Percentiles rank a stretch among this genome's conserved stretches.
Evolutionary conservation across 2,329 filamentous ascomycete species (phyloP).

Genomic region (Coniochaeta prunicola): DNA sequence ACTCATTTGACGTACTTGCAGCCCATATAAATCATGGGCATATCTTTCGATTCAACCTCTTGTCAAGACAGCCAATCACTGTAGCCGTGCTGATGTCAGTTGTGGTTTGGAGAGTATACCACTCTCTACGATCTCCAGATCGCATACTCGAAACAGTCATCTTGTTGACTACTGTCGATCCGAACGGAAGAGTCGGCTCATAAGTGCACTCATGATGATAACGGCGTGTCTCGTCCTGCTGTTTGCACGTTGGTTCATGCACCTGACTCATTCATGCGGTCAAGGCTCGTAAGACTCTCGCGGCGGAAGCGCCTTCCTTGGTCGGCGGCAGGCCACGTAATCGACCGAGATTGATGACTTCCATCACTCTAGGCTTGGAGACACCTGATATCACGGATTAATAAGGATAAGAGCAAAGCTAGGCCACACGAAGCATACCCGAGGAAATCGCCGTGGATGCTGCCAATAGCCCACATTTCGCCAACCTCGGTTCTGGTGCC

Average conservation of each 20-base stretch:
- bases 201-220: not conserved
- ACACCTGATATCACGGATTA: constrained; percentile 5
- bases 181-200: not conserved
- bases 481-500: constrained; percentile 90
- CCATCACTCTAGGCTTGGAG: constrained; percentile 11
- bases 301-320: no score
- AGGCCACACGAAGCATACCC: constrained; percentile 38
- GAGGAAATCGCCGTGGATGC: constrained; percentile 80
- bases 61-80: not conserved
- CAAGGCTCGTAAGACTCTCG: not conserved
- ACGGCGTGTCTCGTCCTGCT: not conserved
- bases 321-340: not conserved
- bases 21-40: not conserved
- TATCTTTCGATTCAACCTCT: not conserved
- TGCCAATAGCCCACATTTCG: constrained; percentile 94
- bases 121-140: not conserved
- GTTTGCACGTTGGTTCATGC: not conserved
- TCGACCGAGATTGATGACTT: not conserved
- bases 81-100: not conserved
- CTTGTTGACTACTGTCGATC: not conserved
- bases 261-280: not conserved
- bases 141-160: not conserved
- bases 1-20: not conserved
- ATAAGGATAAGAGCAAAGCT: constrained; percentile 10
- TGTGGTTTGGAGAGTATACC: not conserved